These are phyloP conservation scores for Cystofilobasidium macerans DNA, from an alignment of 768 basidiomycete genomes.

Conservation along the genomic window DNA sequence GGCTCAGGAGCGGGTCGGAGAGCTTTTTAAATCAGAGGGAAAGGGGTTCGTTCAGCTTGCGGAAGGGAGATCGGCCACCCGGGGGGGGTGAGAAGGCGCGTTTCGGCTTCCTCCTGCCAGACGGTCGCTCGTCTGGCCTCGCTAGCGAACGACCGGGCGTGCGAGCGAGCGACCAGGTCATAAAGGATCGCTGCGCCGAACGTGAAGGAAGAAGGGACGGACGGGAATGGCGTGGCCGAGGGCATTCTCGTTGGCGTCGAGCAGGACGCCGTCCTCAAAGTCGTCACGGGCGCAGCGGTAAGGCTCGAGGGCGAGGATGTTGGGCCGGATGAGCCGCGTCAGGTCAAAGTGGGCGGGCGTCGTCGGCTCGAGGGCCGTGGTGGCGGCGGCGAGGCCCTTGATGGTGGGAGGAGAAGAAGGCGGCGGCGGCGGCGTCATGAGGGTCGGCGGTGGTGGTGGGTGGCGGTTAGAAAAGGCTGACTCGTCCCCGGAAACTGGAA, in stretches of 20 bases:
- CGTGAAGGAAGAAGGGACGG: too few relatives aligned
- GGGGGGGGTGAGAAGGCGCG: too few relatives aligned
- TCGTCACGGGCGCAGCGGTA: conserved; percentile 96
- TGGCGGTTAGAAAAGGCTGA: too few relatives aligned
- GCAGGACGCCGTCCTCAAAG: conserved; percentile 68
- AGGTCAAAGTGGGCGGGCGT: conserved; percentile 67
- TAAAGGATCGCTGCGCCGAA: too few relatives aligned
- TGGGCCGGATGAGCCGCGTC: conserved; percentile 74
- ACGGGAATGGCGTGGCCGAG: conserved; percentile 67
- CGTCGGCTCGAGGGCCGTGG: conserved; percentile 2
- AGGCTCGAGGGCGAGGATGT: conserved; percentile 80
- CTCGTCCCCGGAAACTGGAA: too few relatives aligned
- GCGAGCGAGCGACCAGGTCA: too few relatives aligned
- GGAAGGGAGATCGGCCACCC: too few relatives aligned
- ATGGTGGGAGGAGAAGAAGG: conserved; percentile 3
- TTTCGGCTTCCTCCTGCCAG: too few relatives aligned
- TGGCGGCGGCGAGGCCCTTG: conserved; percentile 15
- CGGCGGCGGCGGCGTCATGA: too few relatives aligned
- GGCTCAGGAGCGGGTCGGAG: conserved; percentile 25
- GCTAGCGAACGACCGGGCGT: too few relatives aligned
- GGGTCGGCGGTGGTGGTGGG: too few relatives aligned
- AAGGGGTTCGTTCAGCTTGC: neutral
- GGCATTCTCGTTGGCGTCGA: conserved; percentile 97
- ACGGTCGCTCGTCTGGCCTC: too few relatives aligned
- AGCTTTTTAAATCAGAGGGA: conserved; percentile 3